These are phyloP conservation scores for Eutypa lata DNA, from an alignment of 2,329 filamentous ascomycete species.

Conservation along the genomic window DNA sequence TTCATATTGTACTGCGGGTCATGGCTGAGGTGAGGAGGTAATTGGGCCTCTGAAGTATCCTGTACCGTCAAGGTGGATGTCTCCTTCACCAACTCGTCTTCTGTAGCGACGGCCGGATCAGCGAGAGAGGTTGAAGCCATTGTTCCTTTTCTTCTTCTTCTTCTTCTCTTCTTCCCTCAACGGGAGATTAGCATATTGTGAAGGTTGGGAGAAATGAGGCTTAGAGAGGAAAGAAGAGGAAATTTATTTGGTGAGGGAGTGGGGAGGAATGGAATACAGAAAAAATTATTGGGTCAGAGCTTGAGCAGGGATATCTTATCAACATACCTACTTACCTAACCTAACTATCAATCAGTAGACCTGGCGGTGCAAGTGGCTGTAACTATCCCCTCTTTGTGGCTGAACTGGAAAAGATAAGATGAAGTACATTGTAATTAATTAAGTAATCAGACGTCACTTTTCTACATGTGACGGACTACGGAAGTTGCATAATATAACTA, in stretches of 20 bases:
- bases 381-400: neutral
- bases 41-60: constrained; percentile 19
- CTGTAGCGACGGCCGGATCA: constrained; percentile 14
- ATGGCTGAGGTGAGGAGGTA: constrained; percentile 66
- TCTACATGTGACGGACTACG: neutral
- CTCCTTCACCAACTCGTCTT: constrained; percentile 24
- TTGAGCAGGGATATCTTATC: constrained; percentile 4
- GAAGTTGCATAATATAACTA: no score
- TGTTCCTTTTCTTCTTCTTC: constrained; percentile 4
- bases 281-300: constrained; percentile 8
- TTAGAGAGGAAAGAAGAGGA: constrained; percentile 2
- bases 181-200: constrained; percentile 4
- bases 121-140: constrained; percentile 17
- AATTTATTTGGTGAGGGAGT: neutral
- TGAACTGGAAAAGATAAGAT: no score
- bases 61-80: constrained; percentile 24
- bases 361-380: neutral
- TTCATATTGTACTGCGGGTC: constrained; percentile 74
- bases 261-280: neutral
- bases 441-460: neutral
- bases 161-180: constrained; percentile 9
- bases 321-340: neutral
- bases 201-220: constrained; percentile 9
- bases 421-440: no score
- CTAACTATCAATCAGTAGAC: no score